Conservation (phyloP, 257 asterid species). For the Przewalskia tangutica region DNA sequence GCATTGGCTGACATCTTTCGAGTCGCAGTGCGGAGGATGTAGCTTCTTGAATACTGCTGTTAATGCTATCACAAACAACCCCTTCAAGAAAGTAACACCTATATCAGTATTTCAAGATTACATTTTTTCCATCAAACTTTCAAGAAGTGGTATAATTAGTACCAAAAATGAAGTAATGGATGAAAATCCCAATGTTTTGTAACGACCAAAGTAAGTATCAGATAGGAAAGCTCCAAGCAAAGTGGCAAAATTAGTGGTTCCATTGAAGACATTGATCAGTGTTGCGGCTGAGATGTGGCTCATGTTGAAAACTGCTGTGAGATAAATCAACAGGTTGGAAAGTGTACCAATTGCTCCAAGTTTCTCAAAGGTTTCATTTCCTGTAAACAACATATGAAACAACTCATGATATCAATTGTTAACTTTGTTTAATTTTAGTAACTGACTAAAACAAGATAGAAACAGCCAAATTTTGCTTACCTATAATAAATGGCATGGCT, state of each 20-base stretch:
- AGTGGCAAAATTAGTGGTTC: slow-evolving; percentile 63
- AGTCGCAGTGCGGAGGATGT: slow-evolving; percentile 50
- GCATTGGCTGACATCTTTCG: slow-evolving; percentile 16
- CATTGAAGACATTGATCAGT: slow-evolving; percentile 48
- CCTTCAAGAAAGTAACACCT: slow-evolving; percentile 21
- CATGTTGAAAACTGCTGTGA: slow-evolving; percentile 62
- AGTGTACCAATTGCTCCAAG: slow-evolving; percentile 71
- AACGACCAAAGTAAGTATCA: slow-evolving; percentile 68
- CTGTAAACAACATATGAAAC: slow-evolving; percentile 14
- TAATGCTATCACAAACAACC: slow-evolving; percentile 34
- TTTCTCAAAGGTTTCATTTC: slow-evolving; percentile 81
- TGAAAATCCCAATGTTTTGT: slow-evolving; percentile 50
- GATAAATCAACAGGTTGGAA: slow-evolving; percentile 52
- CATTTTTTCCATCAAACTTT: not conserved
- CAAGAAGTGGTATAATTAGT: not conserved
- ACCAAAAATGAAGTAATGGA: slow-evolving; percentile 49
- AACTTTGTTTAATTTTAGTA: not conserved
- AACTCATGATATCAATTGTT: not conserved
- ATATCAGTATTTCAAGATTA: not conserved
- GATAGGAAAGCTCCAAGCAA: slow-evolving; percentile 55
- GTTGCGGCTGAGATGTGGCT: slow-evolving; percentile 42
- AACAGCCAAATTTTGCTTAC: slow-evolving; percentile 7
- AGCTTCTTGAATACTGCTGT: slow-evolving; percentile 55
- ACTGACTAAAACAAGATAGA: not conserved
- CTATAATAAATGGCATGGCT: slow-evolving; percentile 82